These are phyloP conservation scores for Syncephalastrum monosporum DNA, from an alignment of 371 early-diverging fungal genomes.

Conservation along the genomic window DNA sequence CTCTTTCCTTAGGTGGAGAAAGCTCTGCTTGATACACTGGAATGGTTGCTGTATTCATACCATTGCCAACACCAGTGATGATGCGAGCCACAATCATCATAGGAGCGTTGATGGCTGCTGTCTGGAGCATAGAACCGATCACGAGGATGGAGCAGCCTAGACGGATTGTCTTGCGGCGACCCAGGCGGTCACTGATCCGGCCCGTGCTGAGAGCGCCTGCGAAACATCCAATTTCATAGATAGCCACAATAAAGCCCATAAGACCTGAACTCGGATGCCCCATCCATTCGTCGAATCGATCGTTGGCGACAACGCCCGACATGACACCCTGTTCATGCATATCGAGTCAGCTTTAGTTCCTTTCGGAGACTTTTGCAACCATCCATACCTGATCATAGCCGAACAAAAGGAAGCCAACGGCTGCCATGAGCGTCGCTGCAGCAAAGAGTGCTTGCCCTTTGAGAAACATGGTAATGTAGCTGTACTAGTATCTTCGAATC, in stretches of 20 bases:
- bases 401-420: constrained; percentile 46
- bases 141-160: constrained; percentile 33
- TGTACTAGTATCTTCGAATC: no score
- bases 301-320: constrained; percentile 45
- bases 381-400: constrained; percentile 48
- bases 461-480: constrained; percentile 8
- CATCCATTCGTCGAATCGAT: constrained; percentile 33
- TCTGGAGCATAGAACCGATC: constrained; percentile 32
- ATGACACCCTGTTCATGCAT: constrained; percentile 31
- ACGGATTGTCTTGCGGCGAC: constrained; percentile 35
- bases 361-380: neutral
- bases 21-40: constrained; percentile 53
- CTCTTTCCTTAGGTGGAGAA: constrained; percentile 44
- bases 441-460: constrained; percentile 41
- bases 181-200: constrained; percentile 27
- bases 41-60: constrained; percentile 48
- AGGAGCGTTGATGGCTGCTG: constrained; percentile 27
- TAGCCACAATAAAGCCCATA: constrained; percentile 30
- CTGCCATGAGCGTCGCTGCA: constrained; percentile 43
- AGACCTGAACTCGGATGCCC: constrained; percentile 32
- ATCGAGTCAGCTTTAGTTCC: neutral
- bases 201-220: constrained; percentile 28
- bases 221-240: constrained; percentile 37
- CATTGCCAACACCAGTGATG: constrained; percentile 50
- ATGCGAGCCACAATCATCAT: constrained; percentile 49